Evolutionary conservation across 2,329 filamentous ascomycete species (phyloP).

Genomic region (Ophiostoma populinum): DNA sequence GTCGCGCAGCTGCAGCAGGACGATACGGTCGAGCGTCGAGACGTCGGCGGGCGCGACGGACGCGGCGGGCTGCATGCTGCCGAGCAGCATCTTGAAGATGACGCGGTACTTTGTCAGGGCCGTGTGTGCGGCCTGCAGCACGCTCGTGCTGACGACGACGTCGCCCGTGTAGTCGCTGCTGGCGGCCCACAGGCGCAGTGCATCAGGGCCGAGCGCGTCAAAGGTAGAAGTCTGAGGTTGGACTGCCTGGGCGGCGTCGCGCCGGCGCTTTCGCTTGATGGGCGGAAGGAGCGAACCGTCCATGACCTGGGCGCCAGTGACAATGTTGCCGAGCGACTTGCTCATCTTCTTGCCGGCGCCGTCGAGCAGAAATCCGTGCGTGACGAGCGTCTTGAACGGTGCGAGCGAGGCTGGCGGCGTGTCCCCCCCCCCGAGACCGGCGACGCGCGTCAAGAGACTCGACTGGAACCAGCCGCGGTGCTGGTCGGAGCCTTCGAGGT

Average conservation of each 20-base stretch:
- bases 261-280: slow-evolving; percentile 38
- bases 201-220: slow-evolving; percentile 70
- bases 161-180: slow-evolving; percentile 85
- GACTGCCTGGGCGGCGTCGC: slow-evolving; percentile 13
- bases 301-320: slow-evolving; percentile 70
- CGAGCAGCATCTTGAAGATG: slow-evolving; percentile 80
- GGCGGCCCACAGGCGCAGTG: slow-evolving; percentile 77
- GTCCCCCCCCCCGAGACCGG: slow-evolving; percentile 28
- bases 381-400: slow-evolving; percentile 80
- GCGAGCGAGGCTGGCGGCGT: slow-evolving; percentile 23
- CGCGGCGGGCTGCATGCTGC: slow-evolving; percentile 39
- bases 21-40: slow-evolving; percentile 53
- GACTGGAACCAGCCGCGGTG: slow-evolving; percentile 99
- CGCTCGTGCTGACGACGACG: slow-evolving; percentile 61
- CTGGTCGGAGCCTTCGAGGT: slow-evolving; percentile 87
- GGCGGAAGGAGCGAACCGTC: slow-evolving; percentile 62
- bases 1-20: slow-evolving; percentile 54
- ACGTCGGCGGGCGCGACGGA: slow-evolving; percentile 33
- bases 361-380: slow-evolving; percentile 89
- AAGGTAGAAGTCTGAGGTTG: slow-evolving; percentile 22
- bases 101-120: slow-evolving; percentile 73
- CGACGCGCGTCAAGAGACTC: slow-evolving; percentile 72
- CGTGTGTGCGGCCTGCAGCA: slow-evolving; percentile 60
- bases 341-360: slow-evolving; percentile 93
- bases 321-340: slow-evolving; percentile 83